Percentiles rank a stretch among this genome's conserved stretches.
phyloP scores from a whole-genome alignment of 306 rosid species.

The Mimosa pudica region DNA sequence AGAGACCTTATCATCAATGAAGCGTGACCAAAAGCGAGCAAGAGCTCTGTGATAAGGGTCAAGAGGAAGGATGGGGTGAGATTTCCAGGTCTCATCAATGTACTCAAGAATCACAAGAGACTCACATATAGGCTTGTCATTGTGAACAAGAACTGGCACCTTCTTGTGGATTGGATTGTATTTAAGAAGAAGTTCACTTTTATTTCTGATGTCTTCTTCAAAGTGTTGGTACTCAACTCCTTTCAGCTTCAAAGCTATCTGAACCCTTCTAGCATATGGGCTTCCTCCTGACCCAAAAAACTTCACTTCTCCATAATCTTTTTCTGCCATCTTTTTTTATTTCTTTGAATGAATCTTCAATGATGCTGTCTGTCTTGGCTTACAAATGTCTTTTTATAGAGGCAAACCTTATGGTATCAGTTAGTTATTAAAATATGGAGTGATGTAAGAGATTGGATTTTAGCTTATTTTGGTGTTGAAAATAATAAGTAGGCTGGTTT shows the following conservation, averaged over 20 bases:
- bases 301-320: slow-evolving; percentile 38
- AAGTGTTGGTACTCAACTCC: slow-evolving; percentile 45
- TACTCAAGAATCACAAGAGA: slow-evolving; percentile 60
- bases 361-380: neutral
- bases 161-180: slow-evolving; percentile 64
- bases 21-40: slow-evolving; percentile 66
- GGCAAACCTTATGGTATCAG: neutral
- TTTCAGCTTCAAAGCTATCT: slow-evolving; percentile 57
- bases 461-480: neutral
- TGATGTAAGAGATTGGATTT: neutral
- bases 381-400: neutral
- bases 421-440: neutral
- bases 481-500: neutral
- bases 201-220: slow-evolving; percentile 44
- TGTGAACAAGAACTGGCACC: slow-evolving; percentile 55
- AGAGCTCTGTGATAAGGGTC: slow-evolving; percentile 47
- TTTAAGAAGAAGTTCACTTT: slow-evolving; percentile 44
- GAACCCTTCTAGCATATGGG: slow-evolving; percentile 47
- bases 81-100: slow-evolving; percentile 56
- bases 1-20: slow-evolving; percentile 58
- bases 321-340: slow-evolving; percentile 13
- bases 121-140: slow-evolving; percentile 53
- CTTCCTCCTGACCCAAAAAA: slow-evolving; percentile 49
- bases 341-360: neutral
- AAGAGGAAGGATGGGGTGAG: slow-evolving; percentile 46